Evolutionary conservation across 371 early-diverging fungal genomes (phyloP).

Genomic region (Mortierella sp.): DNA sequence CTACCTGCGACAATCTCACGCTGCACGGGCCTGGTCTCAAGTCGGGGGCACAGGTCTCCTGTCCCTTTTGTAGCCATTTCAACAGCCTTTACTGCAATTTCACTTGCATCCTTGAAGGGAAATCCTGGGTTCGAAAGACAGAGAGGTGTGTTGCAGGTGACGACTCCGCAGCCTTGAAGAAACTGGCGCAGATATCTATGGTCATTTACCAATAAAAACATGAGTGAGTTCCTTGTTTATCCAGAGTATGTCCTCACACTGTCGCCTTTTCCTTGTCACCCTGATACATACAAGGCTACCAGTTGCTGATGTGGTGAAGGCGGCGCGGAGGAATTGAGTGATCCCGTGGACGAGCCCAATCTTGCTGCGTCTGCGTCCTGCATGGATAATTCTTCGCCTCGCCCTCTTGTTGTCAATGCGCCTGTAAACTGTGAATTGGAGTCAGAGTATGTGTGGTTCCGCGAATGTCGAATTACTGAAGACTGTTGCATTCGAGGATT

Average conservation of each 20-base stretch:
- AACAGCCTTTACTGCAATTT: slow-evolving; percentile 40
- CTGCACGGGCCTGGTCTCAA: slow-evolving; percentile 23
- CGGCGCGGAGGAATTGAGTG: neutral
- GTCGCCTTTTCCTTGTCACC: neutral
- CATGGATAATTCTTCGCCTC: slow-evolving; percentile 10
- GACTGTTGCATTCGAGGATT: slow-evolving; percentile 40
- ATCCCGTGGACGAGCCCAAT: neutral
- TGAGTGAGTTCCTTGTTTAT: neutral
- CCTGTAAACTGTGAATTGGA: neutral
- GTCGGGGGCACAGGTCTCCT: slow-evolving; percentile 39
- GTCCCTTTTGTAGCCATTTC: slow-evolving; percentile 34
- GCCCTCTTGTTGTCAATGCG: neutral
- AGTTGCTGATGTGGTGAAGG: slow-evolving; percentile 33
- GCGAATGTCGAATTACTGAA: slow-evolving; percentile 42
- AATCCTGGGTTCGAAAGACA: slow-evolving; percentile 51
- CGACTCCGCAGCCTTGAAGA: slow-evolving; percentile 42
- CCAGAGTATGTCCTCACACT: neutral
- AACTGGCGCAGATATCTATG: slow-evolving; percentile 51
- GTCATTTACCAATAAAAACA: neutral
- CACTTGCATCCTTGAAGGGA: slow-evolving; percentile 40
- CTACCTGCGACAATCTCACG: slow-evolving; percentile 53
- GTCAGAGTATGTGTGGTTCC: slow-evolving; percentile 44
- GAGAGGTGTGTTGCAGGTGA: slow-evolving; percentile 29
- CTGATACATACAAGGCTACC: slow-evolving; percentile 24
- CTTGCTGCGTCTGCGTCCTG: slow-evolving; percentile 12